Evolutionary conservation across 2,329 filamentous ascomycete species (phyloP), one percentile per base, ranked within the genome.

Genomic region (Acephala macrosclerotiorum): DNA sequence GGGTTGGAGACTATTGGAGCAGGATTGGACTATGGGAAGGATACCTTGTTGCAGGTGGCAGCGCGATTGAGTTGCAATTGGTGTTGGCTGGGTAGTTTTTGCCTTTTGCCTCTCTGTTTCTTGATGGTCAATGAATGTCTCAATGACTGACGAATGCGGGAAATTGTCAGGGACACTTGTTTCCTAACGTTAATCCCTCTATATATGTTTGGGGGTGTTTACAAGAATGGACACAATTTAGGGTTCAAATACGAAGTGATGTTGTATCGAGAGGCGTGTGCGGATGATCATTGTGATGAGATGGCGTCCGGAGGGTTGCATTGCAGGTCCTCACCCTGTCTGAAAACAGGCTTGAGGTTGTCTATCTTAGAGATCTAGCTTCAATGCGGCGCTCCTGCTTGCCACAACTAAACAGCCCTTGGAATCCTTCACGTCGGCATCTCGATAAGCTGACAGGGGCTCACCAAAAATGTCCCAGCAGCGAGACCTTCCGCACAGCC

Each of bases 91-190:
- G 55, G 53, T 22, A 33, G 60, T 61, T 57, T 33, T 47, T 45
- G 29, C 49, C 60, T 47, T 67, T 62, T 66, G 58, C 59, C 67
- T 67, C 66, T 66, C 35, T 45, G 20, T 22, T 68, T 57, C 20
- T 65, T 57, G 38, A 66, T 53, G 58, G 62, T 65, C 66, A 64
- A 64, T 59, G 60, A 58, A 26, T 60, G 49, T 66, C 55, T 64
- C 63, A 53, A 68, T 60, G 64, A 63, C 63, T 65, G 66, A 60
- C 26, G 61, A 64, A 53, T 18, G 38, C 55, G 55, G 55, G 55
- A 57, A 22, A 38, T 55, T 57, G 38, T 57, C 35, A 36, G 55
- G 55, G 35, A 20, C 55, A 18, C 35, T 49, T 49, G 40, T n/a
- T 56, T 35, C 38, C 55, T 40, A 57, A 3, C 11, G 20, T 55